These are phyloP conservation scores for Colletotrichum gigasporum DNA, from an alignment of 2,329 filamentous ascomycete species.

Conservation along the genomic window DNA sequence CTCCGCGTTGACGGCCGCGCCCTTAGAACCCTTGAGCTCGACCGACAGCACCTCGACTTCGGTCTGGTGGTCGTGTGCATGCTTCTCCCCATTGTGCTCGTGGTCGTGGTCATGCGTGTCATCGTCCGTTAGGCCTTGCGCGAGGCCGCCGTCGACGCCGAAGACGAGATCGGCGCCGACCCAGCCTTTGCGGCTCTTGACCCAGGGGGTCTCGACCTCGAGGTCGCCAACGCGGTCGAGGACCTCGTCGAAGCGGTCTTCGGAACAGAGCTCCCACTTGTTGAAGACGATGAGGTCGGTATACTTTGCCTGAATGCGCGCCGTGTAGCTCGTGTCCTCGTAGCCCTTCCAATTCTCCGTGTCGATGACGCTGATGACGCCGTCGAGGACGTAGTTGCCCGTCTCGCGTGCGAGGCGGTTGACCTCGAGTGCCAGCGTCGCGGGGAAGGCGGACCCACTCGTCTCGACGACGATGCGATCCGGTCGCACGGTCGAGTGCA, in stretches of 20 bases:
- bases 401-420: conserved; percentile 80
- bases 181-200: conserved; percentile 84
- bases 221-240: conserved; percentile 83
- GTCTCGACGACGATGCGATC: conserved; percentile 96
- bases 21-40: conserved; percentile 62
- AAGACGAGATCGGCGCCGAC: conserved; percentile 84
- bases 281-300: conserved; percentile 93
- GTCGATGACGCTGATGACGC: conserved; percentile 89
- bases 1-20: conserved; percentile 60
- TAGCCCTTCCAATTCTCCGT: conserved; percentile 97
- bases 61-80: conserved; percentile 72
- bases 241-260: conserved; percentile 79
- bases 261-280: conserved; percentile 85
- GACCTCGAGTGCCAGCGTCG: conserved; percentile 90
- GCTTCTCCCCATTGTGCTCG: conserved; percentile 44
- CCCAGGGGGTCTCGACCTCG: conserved; percentile 82
- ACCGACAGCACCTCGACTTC: conserved; percentile 94
- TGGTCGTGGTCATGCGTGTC: conserved; percentile 47
- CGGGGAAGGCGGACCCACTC: conserved; percentile 85
- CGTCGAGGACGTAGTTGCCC: conserved; percentile 79
- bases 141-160: conserved; percentile 86
- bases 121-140: conserved; percentile 60
- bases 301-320: conserved; percentile 86
- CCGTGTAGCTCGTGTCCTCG: conserved; percentile 89
- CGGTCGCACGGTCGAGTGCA: conserved; percentile 67